Percentiles rank a stretch among this genome's conserved stretches.
Conservation (phyloP, 371 early-diverging fungal species). For the Choanephora cucurbitarum region DNA sequence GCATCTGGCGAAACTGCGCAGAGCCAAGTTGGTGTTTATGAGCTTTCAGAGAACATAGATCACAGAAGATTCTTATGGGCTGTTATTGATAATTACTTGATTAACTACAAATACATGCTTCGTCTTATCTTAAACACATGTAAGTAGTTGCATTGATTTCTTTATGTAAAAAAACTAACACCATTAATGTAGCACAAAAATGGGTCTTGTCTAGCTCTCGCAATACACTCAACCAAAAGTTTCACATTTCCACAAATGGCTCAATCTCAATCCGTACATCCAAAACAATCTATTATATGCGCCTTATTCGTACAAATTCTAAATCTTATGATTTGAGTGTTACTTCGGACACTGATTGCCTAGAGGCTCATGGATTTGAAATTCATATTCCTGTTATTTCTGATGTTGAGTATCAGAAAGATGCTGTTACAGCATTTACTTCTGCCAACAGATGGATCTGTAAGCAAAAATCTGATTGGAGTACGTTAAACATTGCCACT, state of each 20-base stretch:
- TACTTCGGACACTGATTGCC: conserved; percentile 19
- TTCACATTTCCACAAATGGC: conserved; percentile 34
- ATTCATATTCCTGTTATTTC: conserved; percentile 37
- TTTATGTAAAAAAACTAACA: neutral
- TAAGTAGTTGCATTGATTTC: conserved; percentile 14
- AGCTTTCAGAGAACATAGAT: conserved; percentile 28
- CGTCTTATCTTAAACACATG: conserved; percentile 33
- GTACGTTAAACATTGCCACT: conserved; percentile 21
- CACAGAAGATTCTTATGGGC: conserved; percentile 54
- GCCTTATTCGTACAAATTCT: conserved; percentile 22
- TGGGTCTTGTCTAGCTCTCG: conserved; percentile 40
- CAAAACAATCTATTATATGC: conserved; percentile 34
- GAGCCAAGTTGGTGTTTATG: conserved; percentile 36
- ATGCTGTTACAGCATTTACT: conserved; percentile 15
- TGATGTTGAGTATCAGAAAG: conserved; percentile 27
- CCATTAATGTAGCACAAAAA: conserved; percentile 24
- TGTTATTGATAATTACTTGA: conserved; percentile 51
- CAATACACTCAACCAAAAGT: conserved; percentile 32
- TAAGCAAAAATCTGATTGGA: conserved; percentile 27
- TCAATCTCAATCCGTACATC: conserved; percentile 30
- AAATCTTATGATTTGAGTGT: conserved; percentile 18
- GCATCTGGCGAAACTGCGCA: conserved; percentile 39
- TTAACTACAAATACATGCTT: conserved; percentile 56
- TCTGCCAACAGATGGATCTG: conserved; percentile 25
- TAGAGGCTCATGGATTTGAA: conserved; percentile 27